Evolutionary conservation across 768 basidiomycete species (phyloP), one percentile per base, ranked within the genome.

Genomic region (Hydnum rufescens): DNA sequence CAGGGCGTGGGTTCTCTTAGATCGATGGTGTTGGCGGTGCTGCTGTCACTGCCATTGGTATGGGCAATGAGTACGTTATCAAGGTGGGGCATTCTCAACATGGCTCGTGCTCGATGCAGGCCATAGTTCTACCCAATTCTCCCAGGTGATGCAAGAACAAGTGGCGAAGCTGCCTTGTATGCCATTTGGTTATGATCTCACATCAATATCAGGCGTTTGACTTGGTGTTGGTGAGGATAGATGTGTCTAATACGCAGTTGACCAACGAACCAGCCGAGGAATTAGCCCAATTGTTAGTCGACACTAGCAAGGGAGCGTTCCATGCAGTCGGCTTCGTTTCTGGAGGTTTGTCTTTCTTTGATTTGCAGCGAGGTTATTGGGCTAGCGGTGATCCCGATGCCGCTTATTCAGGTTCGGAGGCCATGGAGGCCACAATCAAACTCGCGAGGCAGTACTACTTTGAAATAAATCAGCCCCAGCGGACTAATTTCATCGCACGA

Each of bases 371-470:
- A 13, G 26, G 6, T 8, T 52, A 4, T n/a, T 28, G 18, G 22
- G 32, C 31, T n/a, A 23, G 13, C 32, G 16, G 26, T 8, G n/a
- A 50, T 16, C 44, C 44, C 16, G 13, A 13, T 47, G 19, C 3
- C 42, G 29, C 4, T 53, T 44, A 31, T 47, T 26, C 51, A 87
- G 85, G 86, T 47, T 81, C 86, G 2, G 88, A 92, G 64, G 86
- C 87, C 0, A 83, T 88, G 81, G 88, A 92, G 57, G 74, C 76
- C 53, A 79, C 76, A n/a, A 70, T 89, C 52, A 92, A 92, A 64
- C 71, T 86, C 2, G 75, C 78, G 29, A 74, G 80, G 59, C 86
- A 88, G 80, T 82, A 60, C 39, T 55, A 53, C 42, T 59, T 46
- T 32, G 55, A 56, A 29, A 49, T 50, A 13, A 32, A 75, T 2